Conservation (phyloP, 1,284 basidiomycete species). For the Fomitopsis betulina region DNA sequence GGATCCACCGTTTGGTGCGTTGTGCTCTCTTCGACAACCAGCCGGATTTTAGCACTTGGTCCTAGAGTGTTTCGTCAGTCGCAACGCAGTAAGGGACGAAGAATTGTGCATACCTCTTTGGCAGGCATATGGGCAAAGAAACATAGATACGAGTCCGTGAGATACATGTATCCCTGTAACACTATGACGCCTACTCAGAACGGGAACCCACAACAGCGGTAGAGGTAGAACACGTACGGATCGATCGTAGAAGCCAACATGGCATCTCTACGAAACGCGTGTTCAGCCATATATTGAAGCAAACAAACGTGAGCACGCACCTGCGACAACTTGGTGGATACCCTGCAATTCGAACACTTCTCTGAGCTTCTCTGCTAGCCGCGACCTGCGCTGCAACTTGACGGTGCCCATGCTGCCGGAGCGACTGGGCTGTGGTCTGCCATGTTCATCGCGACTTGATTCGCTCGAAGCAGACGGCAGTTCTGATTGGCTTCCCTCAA, state of each 20-base stretch:
- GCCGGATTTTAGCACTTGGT: slow-evolving; percentile 85
- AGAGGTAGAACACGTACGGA: slow-evolving; percentile 55
- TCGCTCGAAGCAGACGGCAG: slow-evolving; percentile 9
- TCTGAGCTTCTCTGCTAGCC: slow-evolving; percentile 77
- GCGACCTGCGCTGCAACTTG: slow-evolving; percentile 61
- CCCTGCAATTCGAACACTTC: slow-evolving; percentile 81
- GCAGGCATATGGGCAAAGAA: slow-evolving; percentile 96
- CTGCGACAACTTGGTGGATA: slow-evolving; percentile 80
- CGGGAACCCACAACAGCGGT: slow-evolving; percentile 5
- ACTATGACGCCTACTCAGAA: slow-evolving; percentile 41
- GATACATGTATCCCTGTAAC: slow-evolving; percentile 94
- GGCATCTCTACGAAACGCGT: slow-evolving; percentile 62
- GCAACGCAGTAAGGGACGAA: not conserved
- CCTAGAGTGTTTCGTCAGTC: slow-evolving; percentile 39
- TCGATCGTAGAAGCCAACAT: slow-evolving; percentile 83
- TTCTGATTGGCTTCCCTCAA: slow-evolving; percentile 4
- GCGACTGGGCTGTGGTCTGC: slow-evolving; percentile 5
- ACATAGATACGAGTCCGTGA: slow-evolving; percentile 89
- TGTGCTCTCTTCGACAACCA: slow-evolving; percentile 81
- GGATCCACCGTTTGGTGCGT: slow-evolving; percentile 84
- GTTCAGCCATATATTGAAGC: not conserved
- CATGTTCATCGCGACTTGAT: not conserved
- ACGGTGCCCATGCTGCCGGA: slow-evolving; percentile 68
- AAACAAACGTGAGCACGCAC: slow-evolving; percentile 35
- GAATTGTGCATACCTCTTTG: slow-evolving; percentile 61